These are phyloP conservation scores for Didymella pomorum DNA, from an alignment of 2,329 filamentous ascomycete species.

Conservation along the genomic window DNA sequence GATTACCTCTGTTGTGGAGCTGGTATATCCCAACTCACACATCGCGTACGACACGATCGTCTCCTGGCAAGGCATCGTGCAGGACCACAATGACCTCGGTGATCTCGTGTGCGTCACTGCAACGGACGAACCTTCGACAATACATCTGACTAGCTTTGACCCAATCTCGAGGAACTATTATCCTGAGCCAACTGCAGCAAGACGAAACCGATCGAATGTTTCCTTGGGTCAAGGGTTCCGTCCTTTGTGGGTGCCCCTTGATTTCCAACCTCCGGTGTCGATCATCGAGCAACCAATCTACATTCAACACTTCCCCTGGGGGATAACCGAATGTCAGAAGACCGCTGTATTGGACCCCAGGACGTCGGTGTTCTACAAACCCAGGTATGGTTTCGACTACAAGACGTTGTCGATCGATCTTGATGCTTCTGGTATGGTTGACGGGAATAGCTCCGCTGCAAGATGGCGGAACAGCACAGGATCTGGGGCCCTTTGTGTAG, in stretches of 20 bases:
- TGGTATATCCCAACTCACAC: constrained; percentile 1
- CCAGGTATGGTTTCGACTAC: background rate
- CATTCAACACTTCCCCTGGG: too few species aligned
- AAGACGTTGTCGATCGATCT: background rate
- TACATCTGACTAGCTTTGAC: background rate
- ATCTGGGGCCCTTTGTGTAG: background rate
- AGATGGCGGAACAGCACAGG: background rate
- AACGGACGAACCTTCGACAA: constrained; percentile 1
- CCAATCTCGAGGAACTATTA: background rate
- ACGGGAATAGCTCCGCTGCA: too few species aligned
- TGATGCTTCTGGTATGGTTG: background rate
- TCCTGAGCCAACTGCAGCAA: background rate
- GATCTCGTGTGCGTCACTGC: background rate
- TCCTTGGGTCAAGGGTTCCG: background rate
- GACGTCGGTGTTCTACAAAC: background rate
- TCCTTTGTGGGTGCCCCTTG: background rate
- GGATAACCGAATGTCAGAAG: too few species aligned
- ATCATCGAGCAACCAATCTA: too few species aligned
- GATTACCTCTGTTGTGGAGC: background rate
- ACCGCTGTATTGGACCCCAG: too few species aligned
- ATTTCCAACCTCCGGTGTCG: background rate
- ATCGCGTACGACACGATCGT: background rate
- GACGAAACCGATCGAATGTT: background rate
- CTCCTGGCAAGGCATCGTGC: constrained; percentile 1
- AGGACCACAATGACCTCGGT: background rate